Base-by-base conservation (phyloP, 2,329 filamentous ascomycete genomes). In the Thelonectria blattea region DNA sequence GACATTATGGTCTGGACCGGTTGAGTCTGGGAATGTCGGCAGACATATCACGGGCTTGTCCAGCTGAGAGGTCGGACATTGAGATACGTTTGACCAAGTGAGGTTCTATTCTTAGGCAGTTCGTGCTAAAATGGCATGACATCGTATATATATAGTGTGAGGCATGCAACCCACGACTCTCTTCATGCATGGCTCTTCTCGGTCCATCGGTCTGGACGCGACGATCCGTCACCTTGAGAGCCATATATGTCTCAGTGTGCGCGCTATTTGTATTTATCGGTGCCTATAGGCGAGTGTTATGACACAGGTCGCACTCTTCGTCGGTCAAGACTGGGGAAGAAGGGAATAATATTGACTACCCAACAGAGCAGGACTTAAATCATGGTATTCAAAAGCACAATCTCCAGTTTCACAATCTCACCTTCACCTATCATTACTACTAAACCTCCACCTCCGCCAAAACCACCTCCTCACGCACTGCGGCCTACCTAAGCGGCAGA, bases 401-500 rank as follows among this genome's bases (percentile, higher is more conserved):
- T 30, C 42, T 45, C 42, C 42, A 10, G 10, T 12, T 9, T 8
- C 11, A 27, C 32, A 32, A 32, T 48, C 47, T 48, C 52, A 14
- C 39, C 42, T 15, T 15, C 42, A n/a, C 27, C 27, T 10, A 7
- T 30, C 14, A 55, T 55, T 56, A 56, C 47, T 34, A 27, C 34
- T 10, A 17, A 8, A 15, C 49, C 17, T 9, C 41, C 11, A 37
- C 6, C 11, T 37, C 9, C 22, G 22, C 22, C 10, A 11, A 37
- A 37, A 37, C 15, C 34, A 34, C 22, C n/a, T 4, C 22, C 22
- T 24, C 32, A 34, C 3, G 17, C 20, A 39, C 7, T n/a, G n/a
- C n/a, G n/a, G 22, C 24, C 41, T 27, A n/a, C 17, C 58, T 45
- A 69, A 18, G 65, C 54, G 27, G 57, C 50, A 8, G 65, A 56